Evolutionary conservation across 306 rosid genomes (phyloP).

Genomic region (Castanopsis chinensis): DNA sequence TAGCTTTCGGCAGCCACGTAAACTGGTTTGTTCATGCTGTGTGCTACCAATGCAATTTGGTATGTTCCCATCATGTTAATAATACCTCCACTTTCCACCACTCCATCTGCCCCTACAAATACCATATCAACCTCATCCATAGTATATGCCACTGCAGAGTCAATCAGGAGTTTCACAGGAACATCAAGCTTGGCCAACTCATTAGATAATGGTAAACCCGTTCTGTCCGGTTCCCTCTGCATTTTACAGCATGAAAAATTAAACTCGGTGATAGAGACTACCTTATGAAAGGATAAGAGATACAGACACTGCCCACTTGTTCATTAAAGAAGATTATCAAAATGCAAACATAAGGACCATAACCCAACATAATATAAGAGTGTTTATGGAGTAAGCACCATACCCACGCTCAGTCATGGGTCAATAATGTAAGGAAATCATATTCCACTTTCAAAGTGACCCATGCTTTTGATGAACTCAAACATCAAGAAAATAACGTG

Average conservation of each 20-base stretch:
- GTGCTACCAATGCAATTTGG: slow-evolving; percentile 88
- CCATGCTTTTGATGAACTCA: neutral
- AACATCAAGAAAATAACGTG: neutral
- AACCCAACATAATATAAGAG: neutral
- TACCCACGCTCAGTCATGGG: neutral
- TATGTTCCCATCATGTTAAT: slow-evolving; percentile 97
- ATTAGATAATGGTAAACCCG: slow-evolving; percentile 74
- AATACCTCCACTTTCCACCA: slow-evolving; percentile 95
- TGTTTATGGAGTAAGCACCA: neutral
- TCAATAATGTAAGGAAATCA: too few relatives aligned
- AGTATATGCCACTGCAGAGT: slow-evolving; percentile 90
- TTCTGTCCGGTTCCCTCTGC: slow-evolving; percentile 93
- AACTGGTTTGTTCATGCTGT: slow-evolving; percentile 87
- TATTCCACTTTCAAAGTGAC: neutral
- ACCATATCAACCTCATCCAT: slow-evolving; percentile 99
- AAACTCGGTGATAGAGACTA: neutral
- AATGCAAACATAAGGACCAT: neutral
- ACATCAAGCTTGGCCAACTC: slow-evolving; percentile 89
- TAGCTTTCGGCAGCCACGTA: slow-evolving; percentile 98
- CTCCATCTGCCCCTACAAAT: slow-evolving; percentile 92
- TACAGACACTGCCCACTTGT: slow-evolving; percentile 4
- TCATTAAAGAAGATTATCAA: neutral
- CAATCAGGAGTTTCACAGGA: slow-evolving; percentile 88
- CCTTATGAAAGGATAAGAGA: neutral
- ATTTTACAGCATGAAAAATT: slow-evolving; percentile 11